These are phyloP conservation scores for Eucalyptus viminalis DNA, from an alignment of 345 rosid genomes.

Conservation along the genomic window DNA sequence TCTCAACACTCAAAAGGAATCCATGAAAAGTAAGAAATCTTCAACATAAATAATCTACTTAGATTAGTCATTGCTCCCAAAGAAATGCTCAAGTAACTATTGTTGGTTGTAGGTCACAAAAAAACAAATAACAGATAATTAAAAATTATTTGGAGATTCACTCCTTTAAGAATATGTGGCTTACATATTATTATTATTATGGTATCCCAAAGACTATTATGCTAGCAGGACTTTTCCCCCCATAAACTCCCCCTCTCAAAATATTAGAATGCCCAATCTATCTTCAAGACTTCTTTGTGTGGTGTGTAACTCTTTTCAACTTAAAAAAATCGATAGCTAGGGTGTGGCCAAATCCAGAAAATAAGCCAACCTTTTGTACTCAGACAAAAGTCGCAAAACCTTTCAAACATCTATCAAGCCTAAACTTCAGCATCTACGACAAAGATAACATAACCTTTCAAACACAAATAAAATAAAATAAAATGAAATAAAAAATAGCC, in stretches of 20 bases:
- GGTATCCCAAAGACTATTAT: too few species aligned
- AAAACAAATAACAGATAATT: too few species aligned
- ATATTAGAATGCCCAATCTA: not conserved
- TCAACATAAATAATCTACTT: not conserved
- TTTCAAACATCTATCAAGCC: not conserved
- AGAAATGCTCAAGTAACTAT: too few species aligned
- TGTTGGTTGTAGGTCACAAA: too few species aligned
- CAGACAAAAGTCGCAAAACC: not conserved
- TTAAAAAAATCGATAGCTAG: too few species aligned
- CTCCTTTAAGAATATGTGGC: too few species aligned
- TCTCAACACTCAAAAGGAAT: not conserved
- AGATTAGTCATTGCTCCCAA: not conserved
- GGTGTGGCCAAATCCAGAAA: not conserved
- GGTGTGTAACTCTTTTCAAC: too few species aligned
- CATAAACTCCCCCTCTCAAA: not conserved
- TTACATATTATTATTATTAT: too few species aligned
- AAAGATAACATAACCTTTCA: not conserved
- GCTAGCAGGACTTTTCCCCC: not conserved
- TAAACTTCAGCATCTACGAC: not conserved
- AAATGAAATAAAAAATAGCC: not conserved
- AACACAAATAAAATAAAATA: too few species aligned
- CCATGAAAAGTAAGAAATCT: not conserved
- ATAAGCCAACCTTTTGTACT: not conserved
- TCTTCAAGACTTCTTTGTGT: not conserved
- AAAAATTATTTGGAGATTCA: too few species aligned